A percentile compares a stretch with the other conserved stretches of the same genome.
phyloP scores from a whole-genome alignment of 116 monocot genomes.

The Zostera marina region DNA sequence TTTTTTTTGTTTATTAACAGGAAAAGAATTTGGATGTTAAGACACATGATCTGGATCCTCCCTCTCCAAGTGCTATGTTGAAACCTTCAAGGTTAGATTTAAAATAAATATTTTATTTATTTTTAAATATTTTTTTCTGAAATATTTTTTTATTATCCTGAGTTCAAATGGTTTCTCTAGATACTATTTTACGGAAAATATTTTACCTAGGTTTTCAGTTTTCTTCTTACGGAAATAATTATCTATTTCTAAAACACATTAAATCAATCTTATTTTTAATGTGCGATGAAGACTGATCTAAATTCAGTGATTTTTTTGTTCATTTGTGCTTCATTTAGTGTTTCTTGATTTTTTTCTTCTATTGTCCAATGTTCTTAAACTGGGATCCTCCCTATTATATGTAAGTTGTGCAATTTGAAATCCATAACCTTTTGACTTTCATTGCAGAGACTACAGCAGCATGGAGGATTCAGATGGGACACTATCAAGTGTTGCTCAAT shows the following conservation, averaged over 20 bases:
- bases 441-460: slow-evolving; percentile 47
- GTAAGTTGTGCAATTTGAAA: neutral
- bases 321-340: too few species aligned
- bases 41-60: slow-evolving; percentile 53
- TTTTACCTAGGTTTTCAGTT: too few species aligned
- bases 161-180: too few species aligned
- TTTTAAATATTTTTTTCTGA: neutral
- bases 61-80: slow-evolving; percentile 48
- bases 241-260: too few species aligned
- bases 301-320: too few species aligned
- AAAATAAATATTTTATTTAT: slow-evolving; percentile 8
- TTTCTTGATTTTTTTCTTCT: too few species aligned
- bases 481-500: slow-evolving; percentile 85
- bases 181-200: too few species aligned
- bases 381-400: neutral
- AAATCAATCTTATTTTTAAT: too few species aligned
- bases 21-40: slow-evolving; percentile 57
- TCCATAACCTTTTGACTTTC: neutral
- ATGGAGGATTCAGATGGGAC: slow-evolving; percentile 94
- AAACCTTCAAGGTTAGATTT: slow-evolving; percentile 19
- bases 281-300: too few species aligned
- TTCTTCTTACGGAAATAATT: too few species aligned
- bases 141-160: too few species aligned
- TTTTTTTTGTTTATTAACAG: slow-evolving; percentile 14
- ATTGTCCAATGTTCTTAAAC: too few species aligned